Percentiles rank a stretch among this genome's conserved stretches.
Conservation (phyloP, 495 filamentous ascomycete genomes). For the Diplogelasinospora grovesii region DNA sequence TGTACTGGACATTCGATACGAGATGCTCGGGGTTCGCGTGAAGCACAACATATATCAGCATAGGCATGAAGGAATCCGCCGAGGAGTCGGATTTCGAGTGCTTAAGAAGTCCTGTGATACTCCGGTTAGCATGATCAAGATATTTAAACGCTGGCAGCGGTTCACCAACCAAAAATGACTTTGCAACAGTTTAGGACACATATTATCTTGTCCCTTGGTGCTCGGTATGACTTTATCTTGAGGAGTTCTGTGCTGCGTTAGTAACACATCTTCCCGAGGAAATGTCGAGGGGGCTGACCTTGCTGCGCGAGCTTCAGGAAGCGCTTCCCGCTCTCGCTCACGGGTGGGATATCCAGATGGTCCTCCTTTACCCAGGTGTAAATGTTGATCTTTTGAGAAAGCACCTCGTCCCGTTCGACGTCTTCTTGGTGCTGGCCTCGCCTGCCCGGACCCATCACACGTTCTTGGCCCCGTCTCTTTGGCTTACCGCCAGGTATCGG, state of each 20-base stretch:
- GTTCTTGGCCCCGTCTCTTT: slow-evolving; percentile 60
- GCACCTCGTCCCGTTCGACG: slow-evolving; percentile 88
- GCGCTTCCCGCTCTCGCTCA: slow-evolving; percentile 73
- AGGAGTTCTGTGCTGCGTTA: slow-evolving; percentile 60
- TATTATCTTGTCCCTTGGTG: slow-evolving; percentile 95
- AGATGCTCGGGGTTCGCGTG: slow-evolving; percentile 91
- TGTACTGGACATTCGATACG: slow-evolving; percentile 97
- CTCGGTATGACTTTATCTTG: slow-evolving; percentile 94
- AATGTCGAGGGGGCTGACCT: slow-evolving; percentile 46
- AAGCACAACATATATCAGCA: slow-evolving; percentile 92
- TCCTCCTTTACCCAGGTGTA: slow-evolving; percentile 93
- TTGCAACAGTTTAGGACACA: slow-evolving; percentile 99
- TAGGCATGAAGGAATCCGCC: slow-evolving; percentile 90
- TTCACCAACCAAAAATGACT: slow-evolving; percentile 82
- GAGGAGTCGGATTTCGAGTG: slow-evolving; percentile 91
- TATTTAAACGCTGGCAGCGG: too few relatives aligned
- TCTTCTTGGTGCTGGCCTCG: slow-evolving; percentile 97
- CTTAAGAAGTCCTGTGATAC: slow-evolving; percentile 81
- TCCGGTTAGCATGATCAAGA: too few relatives aligned
- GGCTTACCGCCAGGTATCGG: slow-evolving; percentile 65
- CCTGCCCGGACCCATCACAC: slow-evolving; percentile 70
- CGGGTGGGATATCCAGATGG: slow-evolving; percentile 89
- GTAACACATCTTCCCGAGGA: too few relatives aligned
- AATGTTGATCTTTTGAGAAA: slow-evolving; percentile 93
- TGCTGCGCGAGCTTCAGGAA: slow-evolving; percentile 87